Evolutionary conservation across 768 basidiomycete genomes (phyloP), one percentile per base, ranked within the genome.

Genomic region (Kockovaella imperatae): DNA sequence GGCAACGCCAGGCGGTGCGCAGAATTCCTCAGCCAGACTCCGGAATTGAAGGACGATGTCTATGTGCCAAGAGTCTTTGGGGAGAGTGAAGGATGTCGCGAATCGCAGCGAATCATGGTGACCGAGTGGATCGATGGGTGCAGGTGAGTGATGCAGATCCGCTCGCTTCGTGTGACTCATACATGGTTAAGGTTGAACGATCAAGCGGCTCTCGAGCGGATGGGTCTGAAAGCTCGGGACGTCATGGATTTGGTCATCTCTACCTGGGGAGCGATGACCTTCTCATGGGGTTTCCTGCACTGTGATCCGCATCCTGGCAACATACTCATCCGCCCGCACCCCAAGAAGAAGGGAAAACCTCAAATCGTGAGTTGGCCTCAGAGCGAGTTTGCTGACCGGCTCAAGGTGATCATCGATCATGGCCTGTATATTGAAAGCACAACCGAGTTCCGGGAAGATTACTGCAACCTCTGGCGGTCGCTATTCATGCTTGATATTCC

Each of bases 211-310:
- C 49, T 76, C 4, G 68, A 70, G 24, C 54, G 52, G 21, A 67
- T 60, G 66, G 59, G 59, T 1, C 52, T 76, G 34, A 60, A 65
- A 11, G 49, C 70, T 8, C 62, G 71, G 30, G 70, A 73, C 28
- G 64, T 86, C 47, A 88, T 95, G 87, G 80, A 85, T 52, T 81
- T 82, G 18, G 87, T 88, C 78, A 81, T 89, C 30, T 83, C 87
- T 52, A 75, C 88, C 2, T 90, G 90, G 74, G 83, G 83, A 25
- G 86, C 87, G 81, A 71, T 73, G 75, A 90, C 90, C 71, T 96
- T 95, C 68, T 78, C 78, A 50, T 95, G 85, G 85, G 88, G 89
- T 10, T 89, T 82, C 77, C 83, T 73, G 3, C 74, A 74, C 68
- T 87, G 87, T 62, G 79, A 80, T 56, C 79, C 79, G 6, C 79